Evolutionary conservation across 345 rosid species (phyloP).

Genomic region (Clarkia xantiana): DNA sequence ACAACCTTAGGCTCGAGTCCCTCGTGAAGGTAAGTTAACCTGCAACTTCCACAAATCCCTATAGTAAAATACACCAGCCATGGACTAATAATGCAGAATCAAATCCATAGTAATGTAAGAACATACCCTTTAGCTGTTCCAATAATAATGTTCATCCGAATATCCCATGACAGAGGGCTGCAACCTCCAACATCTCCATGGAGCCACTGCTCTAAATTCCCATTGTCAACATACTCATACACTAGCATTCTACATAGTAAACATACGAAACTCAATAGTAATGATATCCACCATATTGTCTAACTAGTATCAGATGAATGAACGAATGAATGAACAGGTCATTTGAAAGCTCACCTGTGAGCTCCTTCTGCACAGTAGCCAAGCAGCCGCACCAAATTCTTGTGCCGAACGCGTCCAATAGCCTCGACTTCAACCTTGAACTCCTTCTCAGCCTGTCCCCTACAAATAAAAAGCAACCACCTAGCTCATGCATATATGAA

Average conservation of each 20-base stretch:
- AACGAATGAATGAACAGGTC: too few species aligned
- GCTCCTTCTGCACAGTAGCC: conserved; percentile 98
- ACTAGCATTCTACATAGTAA: conserved; percentile 54
- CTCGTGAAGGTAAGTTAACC: conserved; percentile 73
- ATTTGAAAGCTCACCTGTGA: conserved; percentile 37
- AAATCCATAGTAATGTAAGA: neutral
- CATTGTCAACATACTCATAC: conserved; percentile 78
- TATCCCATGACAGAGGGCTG: conserved; percentile 85
- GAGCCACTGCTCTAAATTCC: conserved; percentile 88
- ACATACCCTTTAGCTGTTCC: conserved; percentile 76
- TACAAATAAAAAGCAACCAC: conserved; percentile 10
- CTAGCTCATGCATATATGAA: neutral
- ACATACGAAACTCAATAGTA: neutral
- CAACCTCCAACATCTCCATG: conserved; percentile 66
- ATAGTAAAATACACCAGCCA: neutral
- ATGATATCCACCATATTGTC: neutral
- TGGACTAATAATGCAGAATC: neutral
- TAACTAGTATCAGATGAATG: too few species aligned
- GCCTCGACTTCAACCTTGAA: conserved; percentile 97
- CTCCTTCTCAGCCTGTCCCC: conserved; percentile 98
- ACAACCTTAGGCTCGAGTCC: conserved; percentile 92
- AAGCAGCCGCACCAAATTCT: conserved; percentile 85
- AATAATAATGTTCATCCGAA: conserved; percentile 56
- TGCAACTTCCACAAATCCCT: conserved; percentile 5
- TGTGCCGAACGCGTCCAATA: conserved; percentile 84